Conservation (phyloP, 2,329 filamentous ascomycete species). For the Ophiostoma pallidulum region DNA sequence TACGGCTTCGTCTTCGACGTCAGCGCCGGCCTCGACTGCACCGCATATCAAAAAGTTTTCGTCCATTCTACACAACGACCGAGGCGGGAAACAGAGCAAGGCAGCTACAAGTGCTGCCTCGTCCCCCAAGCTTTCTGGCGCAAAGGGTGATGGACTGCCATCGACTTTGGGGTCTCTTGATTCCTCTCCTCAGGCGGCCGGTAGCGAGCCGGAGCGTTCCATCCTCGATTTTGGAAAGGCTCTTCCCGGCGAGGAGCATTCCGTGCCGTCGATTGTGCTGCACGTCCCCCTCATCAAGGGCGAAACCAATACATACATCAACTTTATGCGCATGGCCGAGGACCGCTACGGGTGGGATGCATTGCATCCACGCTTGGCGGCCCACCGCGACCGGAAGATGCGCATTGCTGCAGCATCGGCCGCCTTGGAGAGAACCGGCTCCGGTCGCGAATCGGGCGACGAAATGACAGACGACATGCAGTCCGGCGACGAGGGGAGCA, state of each 20-base stretch:
- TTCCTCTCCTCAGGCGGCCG: slow-evolving; percentile 24
- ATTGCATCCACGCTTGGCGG: slow-evolving; percentile 80
- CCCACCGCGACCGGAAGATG: slow-evolving; percentile 76
- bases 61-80: slow-evolving; percentile 36
- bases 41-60: slow-evolving; percentile 34
- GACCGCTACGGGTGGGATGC: slow-evolving; percentile 93
- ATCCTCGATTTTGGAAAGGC: slow-evolving; percentile 54
- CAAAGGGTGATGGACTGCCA: slow-evolving; percentile 34
- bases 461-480: slow-evolving; percentile 71
- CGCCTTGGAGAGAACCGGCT: slow-evolving; percentile 67
- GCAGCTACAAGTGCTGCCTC: slow-evolving; percentile 27
- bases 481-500: slow-evolving; percentile 69
- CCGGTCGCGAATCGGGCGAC: slow-evolving; percentile 59
- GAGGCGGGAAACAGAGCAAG: slow-evolving; percentile 29
- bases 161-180: slow-evolving; percentile 22
- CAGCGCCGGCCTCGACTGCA: too few species aligned
- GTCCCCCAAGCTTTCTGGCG: slow-evolving; percentile 40
- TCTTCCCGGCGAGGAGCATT: slow-evolving; percentile 47
- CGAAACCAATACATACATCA: slow-evolving; percentile 82
- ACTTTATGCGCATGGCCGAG: slow-evolving; percentile 88
- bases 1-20: not conserved
- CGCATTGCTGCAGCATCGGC: slow-evolving; percentile 84
- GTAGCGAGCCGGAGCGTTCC: slow-evolving; percentile 36
- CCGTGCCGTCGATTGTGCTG: slow-evolving; percentile 70
- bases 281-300: slow-evolving; percentile 66